phyloP scores from a whole-genome alignment of 2,329 filamentous ascomycete species.

The Penicillium decumbens region DNA sequence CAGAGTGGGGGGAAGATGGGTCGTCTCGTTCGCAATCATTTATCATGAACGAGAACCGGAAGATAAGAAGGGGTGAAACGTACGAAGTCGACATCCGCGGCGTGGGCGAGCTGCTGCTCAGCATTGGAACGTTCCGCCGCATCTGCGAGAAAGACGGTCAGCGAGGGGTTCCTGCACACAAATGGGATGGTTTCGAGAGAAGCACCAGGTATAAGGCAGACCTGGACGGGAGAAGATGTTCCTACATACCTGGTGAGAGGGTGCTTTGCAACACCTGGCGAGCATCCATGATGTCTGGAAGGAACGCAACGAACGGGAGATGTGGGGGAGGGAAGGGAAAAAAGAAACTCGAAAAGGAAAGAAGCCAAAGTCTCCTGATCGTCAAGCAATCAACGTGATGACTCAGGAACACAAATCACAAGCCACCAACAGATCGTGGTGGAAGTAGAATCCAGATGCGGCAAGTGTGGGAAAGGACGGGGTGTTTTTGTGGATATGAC shows the following conservation, averaged over 20 bases:
- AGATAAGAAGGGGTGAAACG: slow-evolving; percentile 40
- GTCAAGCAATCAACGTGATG: slow-evolving; percentile 14
- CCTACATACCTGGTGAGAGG: slow-evolving; percentile 76
- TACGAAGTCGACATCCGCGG: slow-evolving; percentile 95
- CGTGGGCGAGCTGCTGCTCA: slow-evolving; percentile 88
- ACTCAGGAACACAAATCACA: slow-evolving; percentile 15
- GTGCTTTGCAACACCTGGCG: slow-evolving; percentile 97
- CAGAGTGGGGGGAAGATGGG: slow-evolving; percentile 3
- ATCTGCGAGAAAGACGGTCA: slow-evolving; percentile 56
- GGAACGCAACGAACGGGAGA: slow-evolving; percentile 19
- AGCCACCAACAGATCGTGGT: slow-evolving; percentile 25
- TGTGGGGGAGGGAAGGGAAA: slow-evolving; percentile 16
- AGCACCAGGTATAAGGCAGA: background rate
- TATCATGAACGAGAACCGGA: slow-evolving; percentile 7
- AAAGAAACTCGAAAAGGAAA: slow-evolving; percentile 17
- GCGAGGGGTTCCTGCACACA: slow-evolving; percentile 17
- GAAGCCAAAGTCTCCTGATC: slow-evolving; percentile 16
- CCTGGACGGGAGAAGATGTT: background rate
- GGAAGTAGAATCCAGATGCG: slow-evolving; percentile 21
- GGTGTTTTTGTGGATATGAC: slow-evolving; percentile 42
- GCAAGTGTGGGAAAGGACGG: slow-evolving; percentile 27
- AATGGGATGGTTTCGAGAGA: background rate
- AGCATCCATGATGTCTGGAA: slow-evolving; percentile 73
- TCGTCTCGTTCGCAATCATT: background rate
- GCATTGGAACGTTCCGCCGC: slow-evolving; percentile 82